phyloP scores from a whole-genome alignment of 106 monocot species.

The Hemerocallis citrina region DNA sequence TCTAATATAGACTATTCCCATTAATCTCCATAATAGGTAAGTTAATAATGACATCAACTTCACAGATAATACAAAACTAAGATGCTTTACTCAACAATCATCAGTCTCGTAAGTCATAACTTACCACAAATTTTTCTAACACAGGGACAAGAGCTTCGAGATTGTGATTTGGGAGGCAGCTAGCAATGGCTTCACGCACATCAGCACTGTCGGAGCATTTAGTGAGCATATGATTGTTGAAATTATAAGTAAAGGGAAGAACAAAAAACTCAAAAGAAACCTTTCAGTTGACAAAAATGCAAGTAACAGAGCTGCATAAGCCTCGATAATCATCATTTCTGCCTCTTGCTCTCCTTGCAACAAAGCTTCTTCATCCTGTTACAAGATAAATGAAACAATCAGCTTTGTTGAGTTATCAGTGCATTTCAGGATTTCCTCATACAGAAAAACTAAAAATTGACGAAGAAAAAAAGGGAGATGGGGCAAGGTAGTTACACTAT shows the following conservation, averaged over 20 bases:
- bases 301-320: conserved; percentile 85
- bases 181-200: conserved; percentile 70
- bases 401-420: background rate
- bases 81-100: background rate
- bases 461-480: background rate
- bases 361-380: conserved; percentile 76
- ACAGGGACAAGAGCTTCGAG: conserved; percentile 89
- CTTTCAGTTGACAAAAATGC: conserved; percentile 95
- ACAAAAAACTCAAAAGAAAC: conserved; percentile 26
- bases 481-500: no score
- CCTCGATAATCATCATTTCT: conserved; percentile 98
- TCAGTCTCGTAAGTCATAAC: conserved; percentile 36
- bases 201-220: conserved; percentile 34
- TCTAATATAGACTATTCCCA: background rate
- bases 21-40: background rate
- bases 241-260: background rate
- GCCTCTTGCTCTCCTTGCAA: conserved; percentile 87
- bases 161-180: conserved; percentile 67
- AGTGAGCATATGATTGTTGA: background rate
- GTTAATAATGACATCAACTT: background rate
- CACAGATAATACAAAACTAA: background rate
- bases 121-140: conserved; percentile 94
- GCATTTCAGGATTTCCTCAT: background rate
- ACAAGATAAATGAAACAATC: background rate
- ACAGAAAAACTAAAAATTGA: background rate